phyloP scores from a whole-genome alignment of 1,284 basidiomycete genomes.

The Ustilago loliicola region DNA sequence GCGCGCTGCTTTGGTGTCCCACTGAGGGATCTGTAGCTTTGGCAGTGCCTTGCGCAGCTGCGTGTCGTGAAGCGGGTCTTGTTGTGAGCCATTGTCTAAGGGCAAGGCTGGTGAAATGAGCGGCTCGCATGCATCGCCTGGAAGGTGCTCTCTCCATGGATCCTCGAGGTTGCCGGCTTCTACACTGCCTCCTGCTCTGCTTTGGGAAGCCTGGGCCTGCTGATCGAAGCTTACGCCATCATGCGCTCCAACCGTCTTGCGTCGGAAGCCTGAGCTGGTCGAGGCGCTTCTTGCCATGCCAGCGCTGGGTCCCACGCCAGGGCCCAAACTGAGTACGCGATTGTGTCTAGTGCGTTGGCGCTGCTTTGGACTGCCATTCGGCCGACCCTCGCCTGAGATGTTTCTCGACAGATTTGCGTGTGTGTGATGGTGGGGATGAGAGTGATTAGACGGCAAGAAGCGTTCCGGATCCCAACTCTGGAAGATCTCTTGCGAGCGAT shows the following conservation, averaged over 20 bases:
- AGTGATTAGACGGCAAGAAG: conserved; percentile 35
- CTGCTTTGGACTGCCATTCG: conserved; percentile 14
- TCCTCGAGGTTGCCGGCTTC: conserved; percentile 51
- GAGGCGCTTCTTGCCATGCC: conserved; percentile 27
- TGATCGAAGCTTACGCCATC: conserved; percentile 14
- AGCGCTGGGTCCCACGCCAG: conserved; percentile 8
- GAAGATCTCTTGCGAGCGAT: conserved; percentile 59
- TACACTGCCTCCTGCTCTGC: conserved; percentile 12
- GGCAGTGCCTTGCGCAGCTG: conserved; percentile 33
- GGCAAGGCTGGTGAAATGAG: conserved; percentile 47
- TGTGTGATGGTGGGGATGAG: conserved; percentile 44
- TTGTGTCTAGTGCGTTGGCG: conserved; percentile 25
- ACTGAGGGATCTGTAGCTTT: conserved; percentile 44
- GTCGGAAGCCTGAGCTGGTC: conserved; percentile 22
- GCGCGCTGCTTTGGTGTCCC: conserved; percentile 41
- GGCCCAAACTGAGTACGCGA: conserved; percentile 37
- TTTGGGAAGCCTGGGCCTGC: conserved; percentile 5
- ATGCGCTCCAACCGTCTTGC: conserved; percentile 34
- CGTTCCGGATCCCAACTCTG: conserved; percentile 61
- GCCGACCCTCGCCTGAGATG: conserved; percentile 22
- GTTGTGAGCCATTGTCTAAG: conserved; percentile 10
- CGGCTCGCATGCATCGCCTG: conserved; percentile 53
- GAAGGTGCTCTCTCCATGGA: conserved; percentile 58
- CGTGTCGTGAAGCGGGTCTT: conserved; percentile 22
- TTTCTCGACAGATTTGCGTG: conserved; percentile 15